Percentiles rank a stretch among this genome's conserved stretches.
Conservation (phyloP, 352 stramenopile species). For the Phytophthora sojae region DNA sequence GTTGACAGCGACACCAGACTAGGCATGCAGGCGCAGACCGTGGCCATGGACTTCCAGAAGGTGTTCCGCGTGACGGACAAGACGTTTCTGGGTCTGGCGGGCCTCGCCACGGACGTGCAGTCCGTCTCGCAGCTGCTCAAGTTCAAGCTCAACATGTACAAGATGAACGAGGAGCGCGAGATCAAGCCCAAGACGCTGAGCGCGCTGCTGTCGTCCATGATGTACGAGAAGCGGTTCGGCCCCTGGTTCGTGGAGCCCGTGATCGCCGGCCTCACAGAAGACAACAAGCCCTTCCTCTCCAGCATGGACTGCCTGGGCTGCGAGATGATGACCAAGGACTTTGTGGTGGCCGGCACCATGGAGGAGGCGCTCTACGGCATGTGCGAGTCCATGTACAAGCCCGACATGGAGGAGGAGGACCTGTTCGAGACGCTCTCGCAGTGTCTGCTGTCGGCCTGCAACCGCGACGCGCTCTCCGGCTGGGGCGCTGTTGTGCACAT, state of each 20-base stretch:
- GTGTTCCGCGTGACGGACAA: conserved; percentile 98
- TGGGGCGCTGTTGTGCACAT: conserved; percentile 99
- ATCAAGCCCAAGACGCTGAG: conserved; percentile 98
- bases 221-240: conserved; percentile 99
- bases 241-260: conserved; percentile 99
- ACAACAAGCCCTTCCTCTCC: conserved; percentile 97
- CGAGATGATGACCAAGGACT: conserved; percentile 96
- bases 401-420: conserved; percentile 95
- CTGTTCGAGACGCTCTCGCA: conserved; percentile 99
- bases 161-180: conserved; percentile 98
- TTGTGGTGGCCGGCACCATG: conserved; percentile 98
- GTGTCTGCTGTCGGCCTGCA: conserved; percentile 97
- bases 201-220: conserved; percentile 95
- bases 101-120: conserved; percentile 98
- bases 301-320: conserved; percentile 99
- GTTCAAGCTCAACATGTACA: conserved; percentile 98
- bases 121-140: conserved; percentile 96
- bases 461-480: conserved; percentile 98
- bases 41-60: conserved; percentile 98
- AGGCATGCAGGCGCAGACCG: conserved; percentile 96
- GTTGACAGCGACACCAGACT: conserved; percentile 94
- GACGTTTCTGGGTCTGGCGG: conserved; percentile 96
- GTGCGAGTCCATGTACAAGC: conserved; percentile 98
- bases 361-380: conserved; percentile 98
- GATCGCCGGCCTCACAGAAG: conserved; percentile 95